Base-by-base conservation (phyloP, 2,329 filamentous ascomycete species). In the Magnaporthiopsis incrustans region DNA sequence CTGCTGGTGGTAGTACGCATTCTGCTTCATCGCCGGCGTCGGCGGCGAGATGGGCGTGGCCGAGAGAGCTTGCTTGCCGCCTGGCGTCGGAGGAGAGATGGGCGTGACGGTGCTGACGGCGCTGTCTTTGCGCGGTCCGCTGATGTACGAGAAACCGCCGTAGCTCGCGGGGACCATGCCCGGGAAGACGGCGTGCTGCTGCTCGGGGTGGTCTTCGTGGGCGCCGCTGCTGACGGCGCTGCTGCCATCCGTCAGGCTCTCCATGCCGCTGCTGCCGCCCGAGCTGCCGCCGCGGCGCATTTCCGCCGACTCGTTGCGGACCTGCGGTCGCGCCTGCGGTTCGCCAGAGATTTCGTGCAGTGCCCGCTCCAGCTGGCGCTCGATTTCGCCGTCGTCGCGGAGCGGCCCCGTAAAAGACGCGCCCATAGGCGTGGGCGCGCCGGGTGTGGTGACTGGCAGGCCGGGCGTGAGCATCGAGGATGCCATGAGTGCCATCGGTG, bases 211-310 rank as follows among this genome's bases (percentile, higher is more conserved):
- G n/a, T 38, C 35, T 30, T 44, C 50, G n/a, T 38, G 32, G 14
- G 44, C n/a, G 26, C 38, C 30, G 60, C 60, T 61, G 44, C 27
- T 50, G 38, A 50, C 27, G 7, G 60, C 69, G 32, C 67, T 71
- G 64, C 70, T 72, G 5, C 72, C 70, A 12, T 70, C 70, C 26
- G 71, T 72, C 69, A 73, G 70, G 67, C 70, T 72, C 53, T 71
- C 70, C 33, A 68, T 67, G 14, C 71, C 69, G 57, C 65, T 66
- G n/a, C 56, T 66, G 53, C 63, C 64, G 30, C 65, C 57, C 12
- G 62, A 59, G 22, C 61, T 64, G n/a, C 35, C 60, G 44, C 38
- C 60, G 27, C 60, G 60, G 26, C 53, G 60, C 60, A 61, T 61
- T 26, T 61, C 38, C 14, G 53, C 60, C 18, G 38, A 30, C 15